Conservation (phyloP, 768 basidiomycete species). For the Pleurotus platypus region DNA sequence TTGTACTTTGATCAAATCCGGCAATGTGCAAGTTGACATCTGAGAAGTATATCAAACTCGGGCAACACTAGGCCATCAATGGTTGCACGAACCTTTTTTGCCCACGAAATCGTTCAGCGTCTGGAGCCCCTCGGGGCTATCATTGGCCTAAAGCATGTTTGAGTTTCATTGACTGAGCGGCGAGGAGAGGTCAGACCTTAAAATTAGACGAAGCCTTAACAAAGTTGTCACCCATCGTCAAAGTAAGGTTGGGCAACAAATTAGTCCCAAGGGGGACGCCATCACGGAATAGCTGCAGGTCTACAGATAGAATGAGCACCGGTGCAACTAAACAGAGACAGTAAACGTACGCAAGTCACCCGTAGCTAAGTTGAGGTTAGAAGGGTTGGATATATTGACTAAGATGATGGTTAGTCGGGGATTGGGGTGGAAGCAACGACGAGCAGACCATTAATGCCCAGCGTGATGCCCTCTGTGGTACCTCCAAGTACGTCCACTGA, state of each 20-base stretch:
- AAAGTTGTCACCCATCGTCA: constrained; percentile 59
- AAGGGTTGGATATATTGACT: constrained; percentile 69
- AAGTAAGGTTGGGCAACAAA: constrained; percentile 54
- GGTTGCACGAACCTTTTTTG: constrained; percentile 38
- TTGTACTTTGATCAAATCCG: constrained; percentile 59
- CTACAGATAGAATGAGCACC: constrained; percentile 23
- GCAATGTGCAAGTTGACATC: constrained; percentile 55
- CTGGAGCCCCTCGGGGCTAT: constrained; percentile 51
- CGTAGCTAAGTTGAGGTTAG: constrained; percentile 54
- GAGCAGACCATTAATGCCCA: constrained; percentile 51
- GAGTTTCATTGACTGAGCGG: constrained; percentile 1
- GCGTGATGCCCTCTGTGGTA: constrained; percentile 50
- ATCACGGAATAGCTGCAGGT: constrained; percentile 51
- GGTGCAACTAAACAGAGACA: background rate
- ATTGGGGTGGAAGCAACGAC: too few relatives aligned
- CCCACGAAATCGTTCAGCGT: constrained; percentile 69
- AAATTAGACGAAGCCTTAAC: constrained; percentile 48
- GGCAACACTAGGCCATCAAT: too few relatives aligned
- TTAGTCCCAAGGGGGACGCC: constrained; percentile 55
- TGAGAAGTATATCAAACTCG: constrained; percentile 15
- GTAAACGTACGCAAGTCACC: constrained; percentile 57
- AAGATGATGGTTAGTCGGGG: background rate
- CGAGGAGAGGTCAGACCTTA: constrained; percentile 26
- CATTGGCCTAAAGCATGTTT: constrained; percentile 45
- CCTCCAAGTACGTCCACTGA: constrained; percentile 68